A percentile compares a stretch with the other conserved stretches of the same genome.
Evolutionary conservation across 73 alveolate genomes (phyloP).

Genomic region (Loxodes magnus): DNA sequence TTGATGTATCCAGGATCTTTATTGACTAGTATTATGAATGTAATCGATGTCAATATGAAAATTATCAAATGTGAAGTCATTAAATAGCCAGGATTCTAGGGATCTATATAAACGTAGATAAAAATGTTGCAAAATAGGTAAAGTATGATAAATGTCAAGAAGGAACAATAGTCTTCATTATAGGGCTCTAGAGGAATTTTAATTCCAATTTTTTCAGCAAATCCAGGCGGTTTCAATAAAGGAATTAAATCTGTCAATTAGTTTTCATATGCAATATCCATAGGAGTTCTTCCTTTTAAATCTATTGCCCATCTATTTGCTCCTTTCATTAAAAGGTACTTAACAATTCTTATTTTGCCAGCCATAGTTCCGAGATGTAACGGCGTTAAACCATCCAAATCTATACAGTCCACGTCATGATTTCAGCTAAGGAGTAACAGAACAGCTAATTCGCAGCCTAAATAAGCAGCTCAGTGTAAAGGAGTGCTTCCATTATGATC

Average conservation of each 20-base stretch:
- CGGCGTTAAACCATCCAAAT: constrained; percentile 8
- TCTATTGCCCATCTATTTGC: constrained; percentile 1
- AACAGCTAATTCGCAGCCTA: constrained; percentile 47
- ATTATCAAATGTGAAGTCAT: too few relatives aligned
- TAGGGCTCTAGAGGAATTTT: too few relatives aligned
- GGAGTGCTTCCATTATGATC: constrained; percentile 66
- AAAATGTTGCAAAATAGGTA: too few relatives aligned
- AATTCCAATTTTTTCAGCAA: too few relatives aligned
- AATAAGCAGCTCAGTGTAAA: constrained; percentile 87
- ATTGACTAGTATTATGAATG: too few relatives aligned
- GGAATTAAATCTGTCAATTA: too few relatives aligned
- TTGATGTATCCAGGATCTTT: constrained; percentile 11
- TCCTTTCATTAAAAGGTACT: constrained; percentile 6
- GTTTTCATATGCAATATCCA: constrained; percentile 13
- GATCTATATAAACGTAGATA: too few relatives aligned
- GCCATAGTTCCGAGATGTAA: constrained; percentile 7
- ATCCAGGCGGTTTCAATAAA: too few relatives aligned
- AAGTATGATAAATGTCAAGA: too few relatives aligned
- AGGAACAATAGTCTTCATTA: too few relatives aligned
- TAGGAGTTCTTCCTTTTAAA: constrained; percentile 2
- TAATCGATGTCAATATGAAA: too few relatives aligned
- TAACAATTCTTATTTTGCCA: background rate
- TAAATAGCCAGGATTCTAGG: too few relatives aligned
- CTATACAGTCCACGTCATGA: constrained; percentile 2
- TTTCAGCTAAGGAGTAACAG: constrained; percentile 8